Conservation (phyloP, 1,284 basidiomycete species). For the Xerocomus nothofagi region DNA sequence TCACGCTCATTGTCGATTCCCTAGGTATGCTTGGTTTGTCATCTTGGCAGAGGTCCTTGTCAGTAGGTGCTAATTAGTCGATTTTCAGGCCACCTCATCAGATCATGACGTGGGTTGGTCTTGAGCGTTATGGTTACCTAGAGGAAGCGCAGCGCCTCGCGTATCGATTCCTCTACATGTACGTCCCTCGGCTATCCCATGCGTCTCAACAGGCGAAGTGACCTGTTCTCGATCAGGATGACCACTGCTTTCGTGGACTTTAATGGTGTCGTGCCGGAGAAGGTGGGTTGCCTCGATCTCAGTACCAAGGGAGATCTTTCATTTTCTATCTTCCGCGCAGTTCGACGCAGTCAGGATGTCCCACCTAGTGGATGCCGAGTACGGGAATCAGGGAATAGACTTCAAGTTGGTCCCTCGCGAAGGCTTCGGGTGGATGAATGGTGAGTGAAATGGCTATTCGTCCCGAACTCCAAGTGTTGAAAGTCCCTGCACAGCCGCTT, state of each 20-base stretch:
- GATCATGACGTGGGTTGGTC: constrained; percentile 96
- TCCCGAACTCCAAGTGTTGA: constrained; percentile 24
- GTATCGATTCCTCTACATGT: constrained; percentile 98
- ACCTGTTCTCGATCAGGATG: constrained; percentile 57
- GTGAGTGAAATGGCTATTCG: constrained; percentile 41
- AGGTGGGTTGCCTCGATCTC: constrained; percentile 42
- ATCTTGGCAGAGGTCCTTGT: background rate
- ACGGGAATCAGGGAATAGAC: constrained; percentile 97
- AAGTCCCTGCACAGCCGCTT: constrained; percentile 61
- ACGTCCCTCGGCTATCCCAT: constrained; percentile 29
- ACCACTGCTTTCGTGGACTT: constrained; percentile 92
- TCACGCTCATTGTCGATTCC: constrained; percentile 13
- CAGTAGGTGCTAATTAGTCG: constrained; percentile 4
- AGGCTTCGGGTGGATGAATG: constrained; percentile 97
- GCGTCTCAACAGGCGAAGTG: background rate
- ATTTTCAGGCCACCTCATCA: constrained; percentile 89
- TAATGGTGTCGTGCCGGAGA: constrained; percentile 96
- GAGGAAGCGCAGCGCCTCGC: constrained; percentile 92
- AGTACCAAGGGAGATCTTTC: background rate
- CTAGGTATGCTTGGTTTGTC: constrained; percentile 63
- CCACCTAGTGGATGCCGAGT: constrained; percentile 96
- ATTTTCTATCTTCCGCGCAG: constrained; percentile 36
- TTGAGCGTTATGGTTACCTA: constrained; percentile 94
- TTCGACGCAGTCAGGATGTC: constrained; percentile 96
- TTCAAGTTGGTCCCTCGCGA: constrained; percentile 96